Conservation (phyloP, 257 asterid species). For the Plectranthus barbatus region DNA sequence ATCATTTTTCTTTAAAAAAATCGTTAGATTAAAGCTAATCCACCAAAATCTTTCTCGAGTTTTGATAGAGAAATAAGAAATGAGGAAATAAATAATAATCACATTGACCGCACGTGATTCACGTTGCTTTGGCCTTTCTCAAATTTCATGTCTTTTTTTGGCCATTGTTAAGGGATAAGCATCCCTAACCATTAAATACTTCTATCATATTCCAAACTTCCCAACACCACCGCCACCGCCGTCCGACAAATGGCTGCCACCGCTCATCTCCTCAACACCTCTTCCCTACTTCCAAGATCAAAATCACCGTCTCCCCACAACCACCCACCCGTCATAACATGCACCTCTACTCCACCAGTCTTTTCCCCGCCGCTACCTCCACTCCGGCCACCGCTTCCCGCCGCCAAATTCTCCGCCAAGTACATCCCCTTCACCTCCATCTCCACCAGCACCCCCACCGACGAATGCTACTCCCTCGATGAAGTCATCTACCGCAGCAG, state of each 20-base stretch:
- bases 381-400: slow-evolving; percentile 10
- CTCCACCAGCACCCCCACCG: slow-evolving; percentile 23
- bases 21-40: too few relatives aligned
- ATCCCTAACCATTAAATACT: not conserved
- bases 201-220: not conserved
- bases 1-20: too few relatives aligned
- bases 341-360: slow-evolving; percentile 21
- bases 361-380: slow-evolving; percentile 5
- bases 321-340: slow-evolving; percentile 8
- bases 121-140: not conserved
- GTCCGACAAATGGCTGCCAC: slow-evolving; percentile 25
- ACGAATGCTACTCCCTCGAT: slow-evolving; percentile 53
- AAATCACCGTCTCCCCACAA: slow-evolving; percentile 1
- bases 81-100: too few relatives aligned
- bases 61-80: too few relatives aligned
- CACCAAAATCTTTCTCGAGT: too few relatives aligned
- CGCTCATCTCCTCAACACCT: slow-evolving; percentile 3
- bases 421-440: slow-evolving; percentile 51
- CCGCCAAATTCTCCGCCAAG: slow-evolving; percentile 41
- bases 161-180: not conserved
- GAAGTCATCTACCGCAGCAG: slow-evolving; percentile 51
- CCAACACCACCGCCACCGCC: not conserved
- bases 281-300: slow-evolving; percentile 6
- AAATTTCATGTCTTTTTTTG: not conserved
- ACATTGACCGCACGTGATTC: not conserved